Evolutionary conservation across 2,329 filamentous ascomycete genomes (phyloP), one percentile per base, ranked within the genome.

Genomic region (Fusarium pseudoanthophilum): DNA sequence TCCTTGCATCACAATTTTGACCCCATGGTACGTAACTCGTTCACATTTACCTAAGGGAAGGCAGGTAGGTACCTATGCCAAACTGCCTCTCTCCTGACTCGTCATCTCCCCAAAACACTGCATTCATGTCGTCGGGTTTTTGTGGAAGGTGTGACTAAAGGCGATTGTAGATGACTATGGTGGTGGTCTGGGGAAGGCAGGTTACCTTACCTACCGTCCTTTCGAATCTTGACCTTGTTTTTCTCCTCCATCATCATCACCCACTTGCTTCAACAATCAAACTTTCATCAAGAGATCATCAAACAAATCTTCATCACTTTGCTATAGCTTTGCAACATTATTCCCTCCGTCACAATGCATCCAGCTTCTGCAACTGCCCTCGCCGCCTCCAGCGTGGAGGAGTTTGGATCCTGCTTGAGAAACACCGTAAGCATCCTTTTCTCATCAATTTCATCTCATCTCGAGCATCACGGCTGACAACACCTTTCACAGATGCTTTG

Each of bases 401-500:
- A 21, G 45, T 7, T 21, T 48, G 10, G 6, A 3, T 15, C 28
- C 9, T 48, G 45, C 45, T 16, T 21, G 15, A 21, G 7, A 13
- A 49, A 32, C 21, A 11, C 7, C 15, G 84, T 85, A 76, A 32
- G 81, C 28, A 20, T 30, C 20, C 11, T 8, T 30, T 37, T 18
- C 49, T 21, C 18, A 26, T 18, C 8, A 37, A 37, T 37, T 11
- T 20, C 16, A 13, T 14, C 39, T 48, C 26, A 13, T 14, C 39
- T 48, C 26, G 6, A 39, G 20, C 3, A 21, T n/a, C 14, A n/a
- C 13, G 11, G 37, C 64, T 77, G 36, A 64, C 39, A 2, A 15
- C 32, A 5, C n/a, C 14, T 21, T 9, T 16, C 4, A 5, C 64
- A 93, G 91, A 95, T 94, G 92, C 84, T 93, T 45, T 94, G 92